Evolutionary conservation across 2,329 filamentous ascomycete species (phyloP).

Genomic region (Colletotrichum sp.): DNA sequence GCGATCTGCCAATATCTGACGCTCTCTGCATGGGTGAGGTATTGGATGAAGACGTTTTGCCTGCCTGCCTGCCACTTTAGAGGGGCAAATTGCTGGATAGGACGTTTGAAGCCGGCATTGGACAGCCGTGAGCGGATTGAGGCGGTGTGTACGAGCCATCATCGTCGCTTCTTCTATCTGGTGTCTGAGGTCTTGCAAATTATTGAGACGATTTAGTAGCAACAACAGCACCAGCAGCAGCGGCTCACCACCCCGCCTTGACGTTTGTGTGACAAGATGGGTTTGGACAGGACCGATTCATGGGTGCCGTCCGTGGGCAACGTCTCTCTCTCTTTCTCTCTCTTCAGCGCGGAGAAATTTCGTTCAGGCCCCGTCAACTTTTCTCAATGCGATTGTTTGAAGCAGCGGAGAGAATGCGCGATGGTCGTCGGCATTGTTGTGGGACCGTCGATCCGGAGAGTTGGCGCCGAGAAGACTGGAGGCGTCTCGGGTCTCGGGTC

Average conservation of each 20-base stretch:
- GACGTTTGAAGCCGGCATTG: neutral
- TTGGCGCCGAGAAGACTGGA: neutral
- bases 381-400: too few species aligned
- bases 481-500: neutral
- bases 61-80: neutral
- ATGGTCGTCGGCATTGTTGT: neutral
- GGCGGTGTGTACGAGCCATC: neutral
- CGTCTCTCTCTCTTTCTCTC: neutral
- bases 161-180: neutral
- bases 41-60: neutral
- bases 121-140: neutral
- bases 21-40: neutral
- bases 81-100: neutral
- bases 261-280: neutral
- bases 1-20: neutral
- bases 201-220: neutral
- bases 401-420: neutral
- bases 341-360: neutral
- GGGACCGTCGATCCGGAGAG: neutral
- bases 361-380: accelerated
- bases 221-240: neutral
- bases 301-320: neutral
- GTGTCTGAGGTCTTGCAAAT: neutral
- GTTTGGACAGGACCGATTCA: neutral
- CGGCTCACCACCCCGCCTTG: neutral